phyloP scores from a whole-genome alignment of 2,329 filamentous ascomycete species.

The Geosmithia morbida region DNA sequence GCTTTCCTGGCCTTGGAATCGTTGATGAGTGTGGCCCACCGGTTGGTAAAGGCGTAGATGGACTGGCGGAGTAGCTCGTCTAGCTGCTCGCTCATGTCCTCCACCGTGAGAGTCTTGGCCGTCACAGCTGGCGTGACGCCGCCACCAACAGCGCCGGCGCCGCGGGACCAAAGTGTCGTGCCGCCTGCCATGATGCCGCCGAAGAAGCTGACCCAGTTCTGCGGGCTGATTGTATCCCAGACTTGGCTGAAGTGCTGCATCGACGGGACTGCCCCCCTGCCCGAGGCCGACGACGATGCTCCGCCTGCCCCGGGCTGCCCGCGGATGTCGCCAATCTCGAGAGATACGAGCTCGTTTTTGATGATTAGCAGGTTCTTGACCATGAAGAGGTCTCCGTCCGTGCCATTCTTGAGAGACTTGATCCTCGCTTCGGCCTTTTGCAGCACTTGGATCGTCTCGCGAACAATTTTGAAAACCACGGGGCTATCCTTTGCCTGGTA shows the following conservation, averaged over 20 bases:
- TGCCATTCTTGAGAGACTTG: conserved; percentile 39
- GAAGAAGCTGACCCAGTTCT: conserved; percentile 45
- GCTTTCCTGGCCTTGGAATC: conserved; percentile 32
- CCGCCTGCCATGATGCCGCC: conserved; percentile 33
- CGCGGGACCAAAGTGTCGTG: conserved; percentile 33
- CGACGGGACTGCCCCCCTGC: conserved; percentile 5
- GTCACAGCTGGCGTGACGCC: conserved; percentile 13
- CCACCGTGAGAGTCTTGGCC: conserved; percentile 25
- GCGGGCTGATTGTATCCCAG: conserved; percentile 46
- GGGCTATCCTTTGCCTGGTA: conserved; percentile 29
- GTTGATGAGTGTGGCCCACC: conserved; percentile 38
- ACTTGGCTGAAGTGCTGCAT: conserved; percentile 52
- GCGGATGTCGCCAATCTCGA: conserved; percentile 69
- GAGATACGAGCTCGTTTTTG: conserved; percentile 89
- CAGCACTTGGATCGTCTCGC: conserved; percentile 76
- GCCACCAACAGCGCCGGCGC: conserved; percentile 3
- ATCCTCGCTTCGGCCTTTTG: conserved; percentile 62
- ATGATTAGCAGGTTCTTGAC: conserved; percentile 89
- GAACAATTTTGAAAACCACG: conserved; percentile 58
- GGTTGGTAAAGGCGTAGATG: conserved; percentile 48
- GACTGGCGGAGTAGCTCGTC: conserved; percentile 48
- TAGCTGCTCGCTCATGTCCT: conserved; percentile 50
- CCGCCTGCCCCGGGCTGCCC: conserved; percentile 21
- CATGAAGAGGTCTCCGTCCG: conserved; percentile 80
- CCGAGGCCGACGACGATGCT: conserved; percentile 2